Base-by-base conservation (phyloP, 2,329 filamentous ascomycete species). In the Aureobasidium sp. region DNA sequence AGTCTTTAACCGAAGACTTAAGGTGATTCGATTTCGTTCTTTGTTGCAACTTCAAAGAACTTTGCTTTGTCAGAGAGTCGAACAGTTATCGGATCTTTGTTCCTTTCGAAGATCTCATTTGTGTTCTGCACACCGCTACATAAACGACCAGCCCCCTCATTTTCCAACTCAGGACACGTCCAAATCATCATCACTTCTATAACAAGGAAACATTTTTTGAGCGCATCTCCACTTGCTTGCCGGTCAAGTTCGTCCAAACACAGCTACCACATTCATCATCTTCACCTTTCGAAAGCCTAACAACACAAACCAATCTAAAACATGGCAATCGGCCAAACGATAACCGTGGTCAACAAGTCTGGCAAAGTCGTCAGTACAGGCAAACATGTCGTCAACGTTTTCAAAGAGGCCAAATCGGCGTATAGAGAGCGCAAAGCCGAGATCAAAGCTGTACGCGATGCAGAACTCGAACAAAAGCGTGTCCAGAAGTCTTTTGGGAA, bases 351-450 rank as follows among this genome's bases (percentile, higher is more conserved):
- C 76, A 94, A 96, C 79, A 91, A 85, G 74, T 94, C 90, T 63
- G 91, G 91, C 70, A 95, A 96, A 77, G 87, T 96, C 56, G 90
- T 96, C 69, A 92, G 87, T 80, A 94, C 88, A 64, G 90, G 91
- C 71, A 96, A 95, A 77, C 90, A 96, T 69, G 80, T 97, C 27
- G 84, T 95, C 71, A 87, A 86, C 72, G 88, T 97, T 71, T 95
- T 96, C 81, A 96, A 91, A 74, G 91, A 97, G 73, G 93, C 92
- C 66, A 91, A 90, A 72, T 85, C 87, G 60, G 89, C 90, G 63
- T 97, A 97, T 76, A 83, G 87, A 62, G 90, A 96, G 71, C 90
- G 90, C 71, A 96, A 95, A 74, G 88, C 90, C 7, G 86, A 91
- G 68, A 82, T 96, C 68, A 86, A 86, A 72, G 85, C 87, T 23